Percentiles rank a stretch among this genome's conserved stretches.
These are phyloP conservation scores for Globisporangium polare DNA, from an alignment of 352 stramenopile genomes.

Conservation along the genomic window DNA sequence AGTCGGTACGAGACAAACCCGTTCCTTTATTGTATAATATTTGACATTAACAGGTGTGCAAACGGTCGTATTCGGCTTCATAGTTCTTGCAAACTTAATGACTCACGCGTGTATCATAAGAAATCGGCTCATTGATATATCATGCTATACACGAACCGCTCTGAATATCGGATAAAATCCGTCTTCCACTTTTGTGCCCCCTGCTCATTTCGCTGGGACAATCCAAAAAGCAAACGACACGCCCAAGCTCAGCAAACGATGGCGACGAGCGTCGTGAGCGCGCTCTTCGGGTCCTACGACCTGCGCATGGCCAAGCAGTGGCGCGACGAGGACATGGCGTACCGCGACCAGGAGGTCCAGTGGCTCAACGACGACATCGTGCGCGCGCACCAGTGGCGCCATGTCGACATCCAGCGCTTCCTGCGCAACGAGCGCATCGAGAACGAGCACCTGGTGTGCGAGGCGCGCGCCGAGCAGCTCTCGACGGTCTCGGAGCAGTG, in stretches of 20 bases:
- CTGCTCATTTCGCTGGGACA: neutral
- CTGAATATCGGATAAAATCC: neutral
- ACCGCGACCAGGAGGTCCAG: constrained; percentile 70
- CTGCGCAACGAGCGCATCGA: constrained; percentile 59
- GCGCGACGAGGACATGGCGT: constrained; percentile 63
- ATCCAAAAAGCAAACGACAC: too few relatives aligned
- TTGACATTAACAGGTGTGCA: too few relatives aligned
- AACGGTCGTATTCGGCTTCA: too few relatives aligned
- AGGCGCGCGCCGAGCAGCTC: constrained; percentile 69
- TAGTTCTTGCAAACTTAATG: too few relatives aligned
- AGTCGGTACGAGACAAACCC: too few relatives aligned
- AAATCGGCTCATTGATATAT: too few relatives aligned
- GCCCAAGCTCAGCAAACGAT: constrained; percentile 16
- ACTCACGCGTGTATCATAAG: too few relatives aligned
- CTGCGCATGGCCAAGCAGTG: constrained; percentile 72
- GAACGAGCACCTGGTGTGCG: constrained; percentile 56
- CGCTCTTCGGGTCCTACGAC: constrained; percentile 78
- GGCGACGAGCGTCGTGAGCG: constrained; percentile 51
- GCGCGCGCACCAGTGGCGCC: constrained; percentile 61
- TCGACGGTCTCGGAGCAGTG: constrained; percentile 66
- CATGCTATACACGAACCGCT: too few relatives aligned
- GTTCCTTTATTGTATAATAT: too few relatives aligned
- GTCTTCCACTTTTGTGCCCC: too few relatives aligned
- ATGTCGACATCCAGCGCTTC: constrained; percentile 62
- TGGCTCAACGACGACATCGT: constrained; percentile 76